Evolutionary conservation across 2,329 filamentous ascomycete species (phyloP).

Genomic region (Paecilomyces fulvus): DNA sequence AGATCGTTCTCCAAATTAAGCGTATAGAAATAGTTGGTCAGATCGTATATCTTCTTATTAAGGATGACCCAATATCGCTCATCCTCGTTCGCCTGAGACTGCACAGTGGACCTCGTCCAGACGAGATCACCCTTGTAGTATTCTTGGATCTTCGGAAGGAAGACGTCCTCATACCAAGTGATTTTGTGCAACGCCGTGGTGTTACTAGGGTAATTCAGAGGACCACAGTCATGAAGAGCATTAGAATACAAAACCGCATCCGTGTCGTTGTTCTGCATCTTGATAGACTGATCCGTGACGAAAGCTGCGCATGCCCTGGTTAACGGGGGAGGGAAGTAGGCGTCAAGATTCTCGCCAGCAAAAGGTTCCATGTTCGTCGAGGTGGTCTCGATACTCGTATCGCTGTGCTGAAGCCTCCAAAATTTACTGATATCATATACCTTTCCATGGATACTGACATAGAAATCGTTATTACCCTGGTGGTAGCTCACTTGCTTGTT

Average conservation of each 20-base stretch:
- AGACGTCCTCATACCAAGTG: constrained; percentile 69
- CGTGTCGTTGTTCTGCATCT: constrained; percentile 52
- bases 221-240: constrained; percentile 65
- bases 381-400: constrained; percentile 53
- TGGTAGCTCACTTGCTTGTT: constrained; percentile 61
- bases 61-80: constrained; percentile 74
- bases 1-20: constrained; percentile 49
- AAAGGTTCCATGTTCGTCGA: constrained; percentile 64
- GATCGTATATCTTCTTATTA: constrained; percentile 69
- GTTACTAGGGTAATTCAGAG: constrained; percentile 44
- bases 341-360: constrained; percentile 68
- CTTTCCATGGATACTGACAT: constrained; percentile 74
- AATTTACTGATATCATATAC: constrained; percentile 92
- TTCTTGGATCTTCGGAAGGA: constrained; percentile 70
- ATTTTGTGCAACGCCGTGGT: constrained; percentile 51
- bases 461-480: constrained; percentile 67
- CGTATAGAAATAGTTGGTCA: constrained; percentile 87
- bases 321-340: constrained; percentile 79
- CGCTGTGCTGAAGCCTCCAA: constrained; percentile 77
- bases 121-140: constrained; percentile 86
- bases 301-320: constrained; percentile 65
- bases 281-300: constrained; percentile 49
- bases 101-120: constrained; percentile 52
- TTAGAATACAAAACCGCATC: constrained; percentile 47
- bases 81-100: constrained; percentile 56